phyloP scores from a whole-genome alignment of 257 asterid species.

The Vinca minor region DNA sequence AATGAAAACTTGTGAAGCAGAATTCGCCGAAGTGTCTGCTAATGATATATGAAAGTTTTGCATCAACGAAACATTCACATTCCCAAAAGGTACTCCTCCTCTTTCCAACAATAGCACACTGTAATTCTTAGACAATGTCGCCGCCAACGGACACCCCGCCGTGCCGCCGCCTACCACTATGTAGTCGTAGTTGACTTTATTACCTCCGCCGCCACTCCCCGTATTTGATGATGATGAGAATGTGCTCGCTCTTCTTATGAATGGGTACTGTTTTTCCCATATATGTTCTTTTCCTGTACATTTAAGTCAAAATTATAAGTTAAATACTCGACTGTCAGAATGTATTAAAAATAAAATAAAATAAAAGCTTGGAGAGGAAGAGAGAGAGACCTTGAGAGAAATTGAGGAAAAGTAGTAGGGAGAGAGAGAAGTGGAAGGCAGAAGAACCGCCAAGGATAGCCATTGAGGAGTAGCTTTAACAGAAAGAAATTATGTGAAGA shows the following conservation, averaged over 20 bases:
- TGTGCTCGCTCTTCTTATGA: conserved; percentile 30
- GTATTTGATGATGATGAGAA: conserved; percentile 22
- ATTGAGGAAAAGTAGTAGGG: conserved; percentile 40
- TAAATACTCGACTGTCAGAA: no score
- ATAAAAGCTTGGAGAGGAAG: conserved; percentile 55
- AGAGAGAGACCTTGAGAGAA: no score
- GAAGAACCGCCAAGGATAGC: conserved; percentile 54
- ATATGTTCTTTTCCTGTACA: conserved; percentile 14
- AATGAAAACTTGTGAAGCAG: conserved; percentile 80
- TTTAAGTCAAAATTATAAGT: no score
- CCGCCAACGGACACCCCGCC: conserved; percentile 91
- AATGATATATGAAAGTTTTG: conserved; percentile 65
- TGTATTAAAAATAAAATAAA: no score
- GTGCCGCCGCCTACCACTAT: conserved; percentile 93
- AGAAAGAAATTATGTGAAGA: conserved; percentile 5
- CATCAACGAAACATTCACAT: conserved; percentile 69
- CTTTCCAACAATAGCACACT: conserved; percentile 71
- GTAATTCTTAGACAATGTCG: conserved; percentile 70
- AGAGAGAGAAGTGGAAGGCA: conserved; percentile 21
- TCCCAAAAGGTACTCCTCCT: conserved; percentile 86
- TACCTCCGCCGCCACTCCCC: not conserved
- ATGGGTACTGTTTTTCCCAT: conserved; percentile 33
- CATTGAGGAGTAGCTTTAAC: conserved; percentile 30
- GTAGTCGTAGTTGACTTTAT: conserved; percentile 39
- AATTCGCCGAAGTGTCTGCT: conserved; percentile 68